Conservation (phyloP, 2,329 filamentous ascomycete species). For the Rasamsonia emersonii region DNA sequence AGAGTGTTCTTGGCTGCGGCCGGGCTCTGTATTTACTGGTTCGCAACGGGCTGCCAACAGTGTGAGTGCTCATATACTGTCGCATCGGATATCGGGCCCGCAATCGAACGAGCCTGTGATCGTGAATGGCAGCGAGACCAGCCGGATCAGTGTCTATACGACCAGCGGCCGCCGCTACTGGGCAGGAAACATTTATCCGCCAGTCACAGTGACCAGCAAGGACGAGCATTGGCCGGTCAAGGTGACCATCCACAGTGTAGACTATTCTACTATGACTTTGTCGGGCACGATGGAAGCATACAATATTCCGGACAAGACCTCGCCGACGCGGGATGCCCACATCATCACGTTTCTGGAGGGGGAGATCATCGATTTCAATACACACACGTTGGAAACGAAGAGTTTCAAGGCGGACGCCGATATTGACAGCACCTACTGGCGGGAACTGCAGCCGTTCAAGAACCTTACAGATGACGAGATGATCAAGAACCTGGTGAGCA, state of each 20-base stretch:
- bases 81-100: slow-evolving; percentile 21
- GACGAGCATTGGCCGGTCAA: slow-evolving; percentile 60
- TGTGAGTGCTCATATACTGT: slow-evolving; percentile 17
- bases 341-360: slow-evolving; percentile 61
- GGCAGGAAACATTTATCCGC: slow-evolving; percentile 17
- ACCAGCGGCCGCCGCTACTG: slow-evolving; percentile 28
- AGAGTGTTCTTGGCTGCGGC: slow-evolving; percentile 53
- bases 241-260: slow-evolving; percentile 55
- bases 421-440: slow-evolving; percentile 42
- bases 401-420: slow-evolving; percentile 38
- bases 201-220: slow-evolving; percentile 17
- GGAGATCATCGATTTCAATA: slow-evolving; percentile 58
- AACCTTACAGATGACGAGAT: slow-evolving; percentile 36
- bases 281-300: slow-evolving; percentile 63
- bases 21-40: slow-evolving; percentile 53
- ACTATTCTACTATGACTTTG: slow-evolving; percentile 52
- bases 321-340: slow-evolving; percentile 32
- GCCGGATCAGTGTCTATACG: slow-evolving; percentile 29
- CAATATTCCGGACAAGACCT: slow-evolving; percentile 51
- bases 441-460: slow-evolving; percentile 40
- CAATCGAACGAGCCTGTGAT: slow-evolving; percentile 24
- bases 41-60: slow-evolving; percentile 48
- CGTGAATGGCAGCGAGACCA: slow-evolving; percentile 25
- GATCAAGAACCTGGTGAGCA: slow-evolving; percentile 36
- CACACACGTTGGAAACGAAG: slow-evolving; percentile 39